These are phyloP conservation scores for Candida sp. DNA, from an alignment of 1,139 yeast species.

Conservation along the genomic window DNA sequence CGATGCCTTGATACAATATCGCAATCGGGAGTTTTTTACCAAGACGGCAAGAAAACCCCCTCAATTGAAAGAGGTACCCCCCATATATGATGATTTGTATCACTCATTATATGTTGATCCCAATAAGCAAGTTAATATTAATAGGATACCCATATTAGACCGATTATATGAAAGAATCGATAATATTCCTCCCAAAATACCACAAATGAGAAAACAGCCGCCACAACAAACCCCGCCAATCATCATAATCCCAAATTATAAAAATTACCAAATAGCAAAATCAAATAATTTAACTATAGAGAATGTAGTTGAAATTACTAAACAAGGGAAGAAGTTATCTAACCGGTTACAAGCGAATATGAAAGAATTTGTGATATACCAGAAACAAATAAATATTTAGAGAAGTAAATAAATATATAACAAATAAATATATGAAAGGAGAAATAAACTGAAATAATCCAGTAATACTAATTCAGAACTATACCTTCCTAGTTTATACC, in stretches of 20 bases:
- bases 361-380: too few relatives aligned
- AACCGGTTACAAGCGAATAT: too few relatives aligned
- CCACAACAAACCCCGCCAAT: not conserved
- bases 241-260: not conserved
- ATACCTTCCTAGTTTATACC: too few relatives aligned
- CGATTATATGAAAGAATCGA: not conserved
- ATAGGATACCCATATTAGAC: not conserved
- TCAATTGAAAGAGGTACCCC: not conserved
- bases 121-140: not conserved
- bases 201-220: not conserved
- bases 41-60: not conserved
- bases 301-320: too few relatives aligned
- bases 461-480: too few relatives aligned
- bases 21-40: not conserved
- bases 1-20: not conserved
- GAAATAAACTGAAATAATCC: too few relatives aligned
- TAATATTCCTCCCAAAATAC: not conserved
- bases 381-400: too few relatives aligned
- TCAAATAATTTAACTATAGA: too few relatives aligned
- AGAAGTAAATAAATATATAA: too few relatives aligned
- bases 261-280: too few relatives aligned
- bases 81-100: not conserved
- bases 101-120: not conserved
- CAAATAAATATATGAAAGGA: too few relatives aligned
- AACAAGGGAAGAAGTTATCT: too few relatives aligned